A percentile compares a stretch with the other conserved stretches of the same genome.
phyloP scores from a whole-genome alignment of 352 stramenopile genomes.

The Pilasporangium apinafurcum region DNA sequence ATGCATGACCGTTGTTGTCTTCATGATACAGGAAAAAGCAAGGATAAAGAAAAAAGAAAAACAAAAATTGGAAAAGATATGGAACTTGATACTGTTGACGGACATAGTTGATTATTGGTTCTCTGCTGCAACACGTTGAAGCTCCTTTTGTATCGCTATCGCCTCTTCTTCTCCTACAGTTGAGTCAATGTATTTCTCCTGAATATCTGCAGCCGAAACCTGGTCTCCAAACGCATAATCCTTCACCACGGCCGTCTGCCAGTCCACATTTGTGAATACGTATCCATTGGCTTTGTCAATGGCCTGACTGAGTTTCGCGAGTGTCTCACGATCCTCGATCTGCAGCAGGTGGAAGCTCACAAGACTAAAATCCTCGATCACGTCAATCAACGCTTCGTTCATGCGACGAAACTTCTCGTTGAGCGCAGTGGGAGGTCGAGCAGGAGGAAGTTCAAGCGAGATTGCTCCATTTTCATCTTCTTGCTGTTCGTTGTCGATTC shows the following conservation, averaged over 20 bases:
- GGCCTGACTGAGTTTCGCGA: constrained; percentile 57
- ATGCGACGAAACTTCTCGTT: constrained; percentile 64
- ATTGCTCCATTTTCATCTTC: constrained; percentile 24
- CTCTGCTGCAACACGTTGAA: constrained; percentile 13
- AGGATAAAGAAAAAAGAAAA: constrained; percentile 6
- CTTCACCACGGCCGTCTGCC: constrained; percentile 69
- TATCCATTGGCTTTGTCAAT: constrained; percentile 85
- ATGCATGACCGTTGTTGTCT: too few relatives aligned
- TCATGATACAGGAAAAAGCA: constrained; percentile 2
- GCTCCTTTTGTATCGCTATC: constrained; percentile 19
- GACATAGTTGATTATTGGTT: neutral
- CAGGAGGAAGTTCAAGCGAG: constrained; percentile 18
- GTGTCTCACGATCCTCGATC: constrained; percentile 64
- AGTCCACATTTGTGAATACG: constrained; percentile 75
- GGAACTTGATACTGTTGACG: too few relatives aligned
- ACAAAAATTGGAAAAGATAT: neutral
- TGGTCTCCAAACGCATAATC: constrained; percentile 69
- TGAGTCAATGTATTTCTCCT: constrained; percentile 70
- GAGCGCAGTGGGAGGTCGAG: constrained; percentile 24
- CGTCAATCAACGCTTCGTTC: constrained; percentile 80
- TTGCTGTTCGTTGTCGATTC: constrained; percentile 54
- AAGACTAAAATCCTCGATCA: constrained; percentile 85
- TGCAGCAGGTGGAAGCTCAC: constrained; percentile 79
- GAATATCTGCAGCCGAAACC: constrained; percentile 26
- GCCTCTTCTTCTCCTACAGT: constrained; percentile 16